These are phyloP conservation scores for Meripilus lineatus DNA, from an alignment of 1,284 basidiomycete genomes.

Conservation along the genomic window DNA sequence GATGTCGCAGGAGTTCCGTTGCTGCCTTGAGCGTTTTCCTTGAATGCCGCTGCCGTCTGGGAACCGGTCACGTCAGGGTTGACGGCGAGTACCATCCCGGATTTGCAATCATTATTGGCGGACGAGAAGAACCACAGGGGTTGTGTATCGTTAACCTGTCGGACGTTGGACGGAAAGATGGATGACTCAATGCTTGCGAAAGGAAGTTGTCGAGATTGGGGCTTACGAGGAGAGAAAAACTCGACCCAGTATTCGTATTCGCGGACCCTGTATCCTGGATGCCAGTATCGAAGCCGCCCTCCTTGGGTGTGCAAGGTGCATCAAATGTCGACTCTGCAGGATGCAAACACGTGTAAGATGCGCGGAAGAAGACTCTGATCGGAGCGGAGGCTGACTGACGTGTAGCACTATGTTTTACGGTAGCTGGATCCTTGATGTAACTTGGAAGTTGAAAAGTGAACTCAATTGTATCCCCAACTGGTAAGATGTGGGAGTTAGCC, in stretches of 20 bases:
- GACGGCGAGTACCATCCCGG: slow-evolving; percentile 17
- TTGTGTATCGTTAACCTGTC: slow-evolving; percentile 15
- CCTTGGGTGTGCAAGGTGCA: slow-evolving; percentile 13
- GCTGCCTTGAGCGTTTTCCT: slow-evolving; percentile 11
- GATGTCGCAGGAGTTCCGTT: slow-evolving; percentile 7
- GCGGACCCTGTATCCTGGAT: slow-evolving; percentile 14
- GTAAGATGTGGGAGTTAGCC: not conserved
- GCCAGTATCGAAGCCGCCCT: slow-evolving; percentile 18
- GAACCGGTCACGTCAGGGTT: slow-evolving; percentile 14
- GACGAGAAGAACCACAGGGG: slow-evolving; percentile 19
- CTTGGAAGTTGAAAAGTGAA: slow-evolving; percentile 15
- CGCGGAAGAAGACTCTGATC: not conserved
- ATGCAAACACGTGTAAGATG: not conserved
- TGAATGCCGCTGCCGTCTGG: slow-evolving; percentile 15
- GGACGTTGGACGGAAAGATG: not conserved
- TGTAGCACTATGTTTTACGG: slow-evolving; percentile 16
- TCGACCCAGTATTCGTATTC: slow-evolving; percentile 11
- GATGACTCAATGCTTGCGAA: not conserved
- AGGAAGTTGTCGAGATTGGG: not conserved
- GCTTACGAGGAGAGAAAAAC: slow-evolving; percentile 11
- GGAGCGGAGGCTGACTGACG: slow-evolving; percentile 6
- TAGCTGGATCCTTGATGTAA: slow-evolving; percentile 13
- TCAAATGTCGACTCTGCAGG: slow-evolving; percentile 16
- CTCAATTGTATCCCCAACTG: slow-evolving; percentile 14
- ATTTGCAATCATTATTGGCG: slow-evolving; percentile 14